Base-by-base conservation (phyloP, 345 rosid species). In the Citrus hindsii region DNA sequence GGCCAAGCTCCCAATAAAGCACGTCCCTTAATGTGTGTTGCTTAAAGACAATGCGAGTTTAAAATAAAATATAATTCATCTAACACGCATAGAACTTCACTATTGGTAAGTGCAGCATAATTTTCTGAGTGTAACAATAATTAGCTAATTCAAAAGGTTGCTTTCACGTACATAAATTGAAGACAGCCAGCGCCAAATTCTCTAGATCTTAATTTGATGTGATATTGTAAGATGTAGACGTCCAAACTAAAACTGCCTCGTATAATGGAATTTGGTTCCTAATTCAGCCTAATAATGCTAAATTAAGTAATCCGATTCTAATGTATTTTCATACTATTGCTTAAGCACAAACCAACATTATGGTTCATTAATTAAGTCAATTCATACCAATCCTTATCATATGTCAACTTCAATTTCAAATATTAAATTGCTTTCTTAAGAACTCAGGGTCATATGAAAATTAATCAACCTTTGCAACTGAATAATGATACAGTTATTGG, bases 171-270 rank as follows among this genome's bases (percentile, higher is more conserved):
- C 16, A 62, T 22, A 4, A 8, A 28, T 70, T 61, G 27, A 40
- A 61, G 61, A 75, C 77, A 75, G 69, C 77, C 69, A 75, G 69
- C 19, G 69, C 69, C 77, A 63, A 75, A 63, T 19, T 42, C 1
- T 46, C 22, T 46, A 62, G 69, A 46, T 75, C 69, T 46, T 62
- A 59, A 63, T 62, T 27, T 28, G 69, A 74, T 62, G 58, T 61
- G 33, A 32, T 35, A 3, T 19, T 64, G 4, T 22, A 37, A 8
- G 35, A 38, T 38, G 55, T 60, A 0, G 67, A 73, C 76, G 19
- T 40, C 27, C 22, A 53, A 40, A 40, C 46, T 9, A 40, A 51
- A 14, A 48, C 2, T 14, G 2, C 27, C 24, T 8, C 33, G 40
- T 46, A 68, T 42, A 35, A 63, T 62, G 70, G 48, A 75, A 75